Evolutionary conservation across 176 grass and related monocot genomes (phyloP).

Genomic region (Aechmea fasciata): DNA sequence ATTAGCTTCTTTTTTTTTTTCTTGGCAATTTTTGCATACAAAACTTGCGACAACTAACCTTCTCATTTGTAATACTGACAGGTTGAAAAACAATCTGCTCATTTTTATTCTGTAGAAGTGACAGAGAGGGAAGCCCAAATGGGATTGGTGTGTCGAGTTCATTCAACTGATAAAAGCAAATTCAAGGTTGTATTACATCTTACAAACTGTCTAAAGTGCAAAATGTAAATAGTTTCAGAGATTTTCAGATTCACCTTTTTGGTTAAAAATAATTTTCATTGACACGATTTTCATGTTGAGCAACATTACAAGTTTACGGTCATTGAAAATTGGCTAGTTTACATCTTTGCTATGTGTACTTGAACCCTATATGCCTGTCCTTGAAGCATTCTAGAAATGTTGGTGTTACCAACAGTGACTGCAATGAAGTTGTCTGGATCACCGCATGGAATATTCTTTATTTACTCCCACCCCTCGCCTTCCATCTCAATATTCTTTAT

Average conservation of each 20-base stretch:
- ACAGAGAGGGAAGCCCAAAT: slow-evolving; percentile 66
- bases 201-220: background rate
- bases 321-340: too few species aligned
- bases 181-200: slow-evolving; percentile 61
- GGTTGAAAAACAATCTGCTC: slow-evolving; percentile 97
- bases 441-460: too few species aligned
- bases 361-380: too few species aligned
- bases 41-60: background rate
- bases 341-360: too few species aligned
- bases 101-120: slow-evolving; percentile 91
- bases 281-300: too few species aligned
- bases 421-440: too few species aligned
- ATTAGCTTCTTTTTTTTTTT: background rate
- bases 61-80: slow-evolving; percentile 30
- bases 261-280: too few species aligned
- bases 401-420: too few species aligned
- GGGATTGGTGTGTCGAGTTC: slow-evolving; percentile 81
- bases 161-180: slow-evolving; percentile 88
- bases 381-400: too few species aligned
- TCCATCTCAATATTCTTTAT: background rate
- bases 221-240: background rate
- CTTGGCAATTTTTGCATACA: background rate
- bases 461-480: too few species aligned
- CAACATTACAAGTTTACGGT: too few species aligned
- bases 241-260: background rate